These are phyloP conservation scores for Trametes elegans DNA, from an alignment of 768 basidiomycete species.

Conservation along the genomic window DNA sequence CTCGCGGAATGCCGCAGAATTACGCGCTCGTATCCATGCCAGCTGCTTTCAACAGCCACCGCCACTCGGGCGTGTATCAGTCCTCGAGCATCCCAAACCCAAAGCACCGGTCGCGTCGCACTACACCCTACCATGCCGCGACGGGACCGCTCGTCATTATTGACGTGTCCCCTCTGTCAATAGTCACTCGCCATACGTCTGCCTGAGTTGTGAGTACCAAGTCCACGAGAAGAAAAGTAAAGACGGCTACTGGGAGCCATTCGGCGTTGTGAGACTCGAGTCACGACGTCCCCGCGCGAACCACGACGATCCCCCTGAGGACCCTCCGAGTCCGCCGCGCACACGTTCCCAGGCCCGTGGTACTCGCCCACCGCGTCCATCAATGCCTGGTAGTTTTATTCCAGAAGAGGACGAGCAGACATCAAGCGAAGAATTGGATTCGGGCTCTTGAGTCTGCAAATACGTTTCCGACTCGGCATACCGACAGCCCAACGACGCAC, in stretches of 20 bases:
- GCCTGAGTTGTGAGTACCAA: neutral
- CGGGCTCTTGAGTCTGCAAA: too few species aligned
- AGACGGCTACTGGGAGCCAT: constrained; percentile 8
- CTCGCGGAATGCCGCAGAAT: neutral
- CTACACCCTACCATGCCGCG: neutral
- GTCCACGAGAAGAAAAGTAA: constrained; percentile 16
- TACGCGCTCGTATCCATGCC: neutral
- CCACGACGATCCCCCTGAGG: neutral
- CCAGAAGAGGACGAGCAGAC: neutral
- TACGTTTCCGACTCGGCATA: too few species aligned
- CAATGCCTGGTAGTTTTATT: too few species aligned
- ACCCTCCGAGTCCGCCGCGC: neutral
- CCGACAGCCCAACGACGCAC: too few species aligned
- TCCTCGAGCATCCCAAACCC: constrained; percentile 7
- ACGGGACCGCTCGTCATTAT: neutral
- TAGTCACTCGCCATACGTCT: constrained; percentile 7
- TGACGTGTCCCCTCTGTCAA: constrained; percentile 5
- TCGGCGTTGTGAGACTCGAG: neutral
- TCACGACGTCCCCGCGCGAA: neutral
- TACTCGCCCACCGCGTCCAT: neutral
- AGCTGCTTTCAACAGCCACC: neutral
- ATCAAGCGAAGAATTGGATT: neutral
- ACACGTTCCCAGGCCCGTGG: neutral
- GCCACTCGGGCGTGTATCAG: constrained; percentile 4
- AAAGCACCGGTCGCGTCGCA: constrained; percentile 4